phyloP scores from a whole-genome alignment of 352 stramenopile species.

The Phytophthora fragariae region DNA sequence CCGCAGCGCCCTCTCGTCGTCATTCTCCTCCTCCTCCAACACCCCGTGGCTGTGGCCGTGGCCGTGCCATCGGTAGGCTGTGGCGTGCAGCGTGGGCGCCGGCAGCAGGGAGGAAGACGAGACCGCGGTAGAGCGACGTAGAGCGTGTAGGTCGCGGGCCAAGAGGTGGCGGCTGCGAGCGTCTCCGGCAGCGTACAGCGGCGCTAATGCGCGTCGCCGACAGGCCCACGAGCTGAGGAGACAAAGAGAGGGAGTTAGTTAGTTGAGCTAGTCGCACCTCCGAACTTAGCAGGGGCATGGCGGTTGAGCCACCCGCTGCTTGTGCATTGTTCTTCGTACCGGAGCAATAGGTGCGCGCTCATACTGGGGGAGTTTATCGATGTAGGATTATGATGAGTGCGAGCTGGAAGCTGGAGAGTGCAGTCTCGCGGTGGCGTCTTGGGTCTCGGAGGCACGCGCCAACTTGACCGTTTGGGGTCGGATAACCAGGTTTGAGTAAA shows the following conservation, averaged over 20 bases:
- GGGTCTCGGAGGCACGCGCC: conserved; percentile 14
- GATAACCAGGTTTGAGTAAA: conserved; percentile 3
- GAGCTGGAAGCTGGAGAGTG: conserved; percentile 2
- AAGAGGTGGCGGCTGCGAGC: not conserved
- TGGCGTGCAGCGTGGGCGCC: conserved; percentile 12
- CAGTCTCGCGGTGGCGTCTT: conserved; percentile 6
- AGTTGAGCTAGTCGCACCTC: conserved; percentile 19
- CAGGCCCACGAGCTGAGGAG: conserved; percentile 25
- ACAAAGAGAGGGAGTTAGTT: not conserved
- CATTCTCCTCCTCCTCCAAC: conserved; percentile 33
- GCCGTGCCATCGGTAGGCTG: conserved; percentile 37
- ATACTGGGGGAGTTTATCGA: conserved; percentile 22
- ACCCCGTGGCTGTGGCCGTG: conserved; percentile 55
- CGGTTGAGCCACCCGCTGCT: no score
- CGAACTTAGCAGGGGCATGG: conserved; percentile 3
- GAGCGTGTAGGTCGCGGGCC: not conserved
- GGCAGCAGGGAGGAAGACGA: conserved; percentile 7
- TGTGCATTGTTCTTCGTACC: conserved; percentile 14
- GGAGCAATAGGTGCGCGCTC: conserved; percentile 36
- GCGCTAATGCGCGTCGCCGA: conserved; percentile 4
- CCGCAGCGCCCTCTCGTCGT: conserved; percentile 22
- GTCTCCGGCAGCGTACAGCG: not conserved
- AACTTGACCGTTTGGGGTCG: conserved; percentile 4
- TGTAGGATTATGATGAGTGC: not conserved
- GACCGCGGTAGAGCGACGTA: conserved; percentile 20